Evolutionary conservation across 441 rosid species (phyloP).

Genomic region (Euphorbia celastroides): DNA sequence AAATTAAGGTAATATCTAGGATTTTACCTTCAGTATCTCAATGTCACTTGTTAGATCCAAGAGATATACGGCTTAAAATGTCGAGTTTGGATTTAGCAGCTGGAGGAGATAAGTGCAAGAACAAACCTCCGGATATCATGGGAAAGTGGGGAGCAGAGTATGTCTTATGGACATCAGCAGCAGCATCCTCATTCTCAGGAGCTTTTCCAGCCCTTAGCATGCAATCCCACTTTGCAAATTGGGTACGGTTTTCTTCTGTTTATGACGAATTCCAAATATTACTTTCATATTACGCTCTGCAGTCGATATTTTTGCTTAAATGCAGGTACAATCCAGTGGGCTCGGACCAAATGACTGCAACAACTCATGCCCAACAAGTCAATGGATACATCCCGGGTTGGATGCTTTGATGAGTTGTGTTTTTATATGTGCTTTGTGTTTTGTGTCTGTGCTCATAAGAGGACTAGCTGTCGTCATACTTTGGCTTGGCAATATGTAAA

Average conservation of each 20-base stretch:
- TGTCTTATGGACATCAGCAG: conserved; percentile 48
- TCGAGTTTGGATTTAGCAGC: conserved; percentile 31
- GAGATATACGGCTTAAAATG: background rate
- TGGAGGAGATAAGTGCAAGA: conserved; percentile 52
- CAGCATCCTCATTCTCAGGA: conserved; percentile 69
- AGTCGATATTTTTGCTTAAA: background rate
- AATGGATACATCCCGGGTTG: conserved; percentile 90
- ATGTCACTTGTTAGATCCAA: background rate
- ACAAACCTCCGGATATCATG: conserved; percentile 52
- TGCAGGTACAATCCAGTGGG: conserved; percentile 48
- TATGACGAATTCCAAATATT: background rate
- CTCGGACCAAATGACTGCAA: conserved; percentile 58
- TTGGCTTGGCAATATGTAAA: no score
- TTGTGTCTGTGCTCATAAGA: background rate
- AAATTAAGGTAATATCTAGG: conserved; percentile 53
- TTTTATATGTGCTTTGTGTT: background rate
- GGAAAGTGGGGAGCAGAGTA: conserved; percentile 64
- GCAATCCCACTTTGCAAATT: conserved; percentile 93
- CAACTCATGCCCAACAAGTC: conserved; percentile 58
- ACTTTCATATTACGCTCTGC: background rate
- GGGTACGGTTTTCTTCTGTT: conserved; percentile 44
- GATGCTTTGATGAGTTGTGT: conserved; percentile 64
- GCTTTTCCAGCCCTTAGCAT: conserved; percentile 68
- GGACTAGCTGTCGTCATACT: no score
- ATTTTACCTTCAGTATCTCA: no score